Evolutionary conservation across 2,329 filamentous ascomycete genomes (phyloP).

Genomic region (Penicillium frequentans): DNA sequence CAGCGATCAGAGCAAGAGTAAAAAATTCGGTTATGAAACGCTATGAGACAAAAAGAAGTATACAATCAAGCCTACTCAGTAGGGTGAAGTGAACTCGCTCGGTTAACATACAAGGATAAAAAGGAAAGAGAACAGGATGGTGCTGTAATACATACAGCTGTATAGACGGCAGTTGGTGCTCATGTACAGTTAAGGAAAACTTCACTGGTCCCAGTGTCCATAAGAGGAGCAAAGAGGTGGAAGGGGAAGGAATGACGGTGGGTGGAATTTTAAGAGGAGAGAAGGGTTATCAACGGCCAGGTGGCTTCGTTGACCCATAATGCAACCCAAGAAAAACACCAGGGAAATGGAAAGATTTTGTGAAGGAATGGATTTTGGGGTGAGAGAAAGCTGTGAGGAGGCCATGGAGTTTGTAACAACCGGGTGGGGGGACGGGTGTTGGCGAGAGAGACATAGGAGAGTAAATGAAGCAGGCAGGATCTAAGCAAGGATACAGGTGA

Average conservation of each 20-base stretch:
- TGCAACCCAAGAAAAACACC: not conserved
- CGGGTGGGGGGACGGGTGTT: not conserved
- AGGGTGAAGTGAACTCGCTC: constrained; percentile 3
- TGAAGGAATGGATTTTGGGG: not conserved
- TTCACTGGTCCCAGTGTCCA: not conserved
- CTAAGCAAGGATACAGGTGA: not conserved
- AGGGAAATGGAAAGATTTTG: not conserved
- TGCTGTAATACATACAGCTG: not conserved
- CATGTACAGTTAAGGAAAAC: constrained; percentile 22
- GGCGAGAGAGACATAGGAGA: not conserved
- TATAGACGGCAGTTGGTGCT: constrained; percentile 19
- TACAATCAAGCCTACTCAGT: not conserved
- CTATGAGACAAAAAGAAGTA: not conserved
- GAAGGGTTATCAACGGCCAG: not conserved
- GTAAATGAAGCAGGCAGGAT: not conserved
- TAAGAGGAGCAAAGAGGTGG: not conserved
- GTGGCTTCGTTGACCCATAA: not conserved
- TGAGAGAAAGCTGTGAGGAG: not conserved
- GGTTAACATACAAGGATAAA: constrained; percentile 6
- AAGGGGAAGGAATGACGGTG: not conserved
- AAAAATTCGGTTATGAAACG: not conserved
- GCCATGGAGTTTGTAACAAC: not conserved
- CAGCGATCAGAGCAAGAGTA: not conserved
- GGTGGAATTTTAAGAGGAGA: not conserved
- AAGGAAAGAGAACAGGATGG: not conserved